These are phyloP conservation scores for Candida tibetensis DNA, from an alignment of 805 yeast genomes.

Conservation along the genomic window DNA sequence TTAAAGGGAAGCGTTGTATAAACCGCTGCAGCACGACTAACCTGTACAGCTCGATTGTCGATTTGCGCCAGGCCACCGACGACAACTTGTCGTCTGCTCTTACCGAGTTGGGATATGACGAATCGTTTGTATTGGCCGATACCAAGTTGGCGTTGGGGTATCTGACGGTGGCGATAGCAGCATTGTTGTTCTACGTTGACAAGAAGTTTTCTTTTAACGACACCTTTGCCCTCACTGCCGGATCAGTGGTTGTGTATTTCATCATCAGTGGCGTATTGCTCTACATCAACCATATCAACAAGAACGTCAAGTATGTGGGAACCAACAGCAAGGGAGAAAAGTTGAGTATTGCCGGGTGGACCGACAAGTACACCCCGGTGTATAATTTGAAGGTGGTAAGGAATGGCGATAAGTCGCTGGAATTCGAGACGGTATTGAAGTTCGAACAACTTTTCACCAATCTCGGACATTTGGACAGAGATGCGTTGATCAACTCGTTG, in stretches of 20 bases:
- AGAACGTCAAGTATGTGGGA: constrained; percentile 49
- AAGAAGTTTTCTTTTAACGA: constrained; percentile 47
- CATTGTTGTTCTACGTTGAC: constrained; percentile 45
- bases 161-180: constrained; percentile 45
- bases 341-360: constrained; percentile 38
- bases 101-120: constrained; percentile 44
- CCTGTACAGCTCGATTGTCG: constrained; percentile 40
- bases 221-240: constrained; percentile 30
- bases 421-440: constrained; percentile 21
- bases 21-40: constrained; percentile 4
- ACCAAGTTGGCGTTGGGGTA: constrained; percentile 50
- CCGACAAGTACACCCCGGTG: constrained; percentile 45
- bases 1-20: too few relatives aligned
- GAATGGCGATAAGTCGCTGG: constrained; percentile 21
- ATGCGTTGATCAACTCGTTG: constrained; percentile 28
- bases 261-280: constrained; percentile 31
- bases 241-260: constrained; percentile 38
- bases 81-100: constrained; percentile 44
- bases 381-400: constrained; percentile 37
- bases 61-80: constrained; percentile 49
- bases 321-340: constrained; percentile 27
- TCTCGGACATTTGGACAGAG: constrained; percentile 43
- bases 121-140: constrained; percentile 46
- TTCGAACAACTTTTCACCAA: constrained; percentile 45
- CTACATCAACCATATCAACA: constrained; percentile 36